Conservation (phyloP, 331 rosid species). For the Cucumis variabilis region DNA sequence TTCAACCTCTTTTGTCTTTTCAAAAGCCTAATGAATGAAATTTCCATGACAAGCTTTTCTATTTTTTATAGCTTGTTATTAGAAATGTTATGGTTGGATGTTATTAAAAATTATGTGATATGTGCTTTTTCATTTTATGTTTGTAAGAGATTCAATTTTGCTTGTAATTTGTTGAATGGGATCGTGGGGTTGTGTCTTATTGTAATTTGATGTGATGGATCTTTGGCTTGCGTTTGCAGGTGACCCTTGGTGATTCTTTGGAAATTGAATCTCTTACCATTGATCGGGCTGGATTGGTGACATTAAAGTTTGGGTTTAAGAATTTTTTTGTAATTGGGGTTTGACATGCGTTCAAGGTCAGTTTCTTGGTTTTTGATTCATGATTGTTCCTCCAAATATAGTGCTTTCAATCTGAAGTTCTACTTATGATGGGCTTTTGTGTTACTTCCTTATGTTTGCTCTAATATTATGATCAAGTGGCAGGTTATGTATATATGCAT, state of each 20-base stretch:
- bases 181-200: constrained; percentile 34
- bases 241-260: constrained; percentile 18
- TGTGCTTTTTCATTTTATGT: constrained; percentile 33
- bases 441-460: not conserved
- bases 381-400: constrained; percentile 27
- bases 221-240: constrained; percentile 43
- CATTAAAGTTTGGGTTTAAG: no score
- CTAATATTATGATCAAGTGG: constrained; percentile 33
- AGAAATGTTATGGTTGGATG: no score
- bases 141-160: constrained; percentile 37
- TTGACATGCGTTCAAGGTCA: no score
- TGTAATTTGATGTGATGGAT: constrained; percentile 52
- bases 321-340: no score
- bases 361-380: constrained; percentile 33
- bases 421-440: not conserved
- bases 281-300: constrained; percentile 30
- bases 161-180: constrained; percentile 27
- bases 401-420: constrained; percentile 29
- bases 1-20: no score
- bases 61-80: no score
- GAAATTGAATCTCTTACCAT: constrained; percentile 10
- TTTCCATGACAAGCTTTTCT: no score
- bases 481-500: constrained; percentile 29
- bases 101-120: not conserved
- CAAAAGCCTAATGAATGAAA: no score